phyloP scores from a whole-genome alignment of 2,329 filamentous ascomycete species.

The Sclerotinia spermophila region DNA sequence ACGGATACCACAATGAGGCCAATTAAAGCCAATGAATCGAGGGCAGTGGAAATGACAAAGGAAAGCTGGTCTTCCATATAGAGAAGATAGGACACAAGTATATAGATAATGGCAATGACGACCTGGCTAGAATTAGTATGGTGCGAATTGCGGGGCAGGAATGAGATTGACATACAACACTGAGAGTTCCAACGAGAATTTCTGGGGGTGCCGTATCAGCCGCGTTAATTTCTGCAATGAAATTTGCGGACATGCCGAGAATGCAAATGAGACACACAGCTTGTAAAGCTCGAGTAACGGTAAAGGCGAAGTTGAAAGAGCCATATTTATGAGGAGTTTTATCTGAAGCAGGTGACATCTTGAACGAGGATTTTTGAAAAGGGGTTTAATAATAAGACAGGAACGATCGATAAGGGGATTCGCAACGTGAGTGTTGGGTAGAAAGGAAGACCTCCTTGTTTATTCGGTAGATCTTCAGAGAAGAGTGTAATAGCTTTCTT shows the following conservation, averaged over 20 bases:
- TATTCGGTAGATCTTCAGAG: background rate
- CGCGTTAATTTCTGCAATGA: constrained; percentile 71
- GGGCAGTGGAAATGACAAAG: constrained; percentile 61
- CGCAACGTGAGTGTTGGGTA: background rate
- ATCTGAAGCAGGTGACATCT: too few species aligned
- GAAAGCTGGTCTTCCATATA: constrained; percentile 75
- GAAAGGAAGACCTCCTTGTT: background rate
- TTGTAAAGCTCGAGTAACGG: constrained; percentile 67
- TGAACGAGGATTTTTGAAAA: background rate
- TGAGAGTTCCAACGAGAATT: constrained; percentile 73
- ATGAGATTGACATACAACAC: constrained; percentile 59
- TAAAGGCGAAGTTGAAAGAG: constrained; percentile 75
- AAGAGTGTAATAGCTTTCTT: background rate
- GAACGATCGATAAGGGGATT: background rate
- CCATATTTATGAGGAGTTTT: constrained; percentile 42
- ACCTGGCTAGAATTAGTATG: constrained; percentile 45
- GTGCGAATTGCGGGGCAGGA: background rate
- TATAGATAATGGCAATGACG: constrained; percentile 46
- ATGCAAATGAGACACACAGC: constrained; percentile 68
- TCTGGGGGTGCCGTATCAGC: constrained; percentile 63
- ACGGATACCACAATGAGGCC: constrained; percentile 75
- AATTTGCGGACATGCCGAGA: constrained; percentile 77
- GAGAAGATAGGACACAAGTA: constrained; percentile 79
- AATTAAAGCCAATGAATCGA: constrained; percentile 69
- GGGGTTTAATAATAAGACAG: background rate